Percentiles rank a stretch among this genome's conserved stretches.
Evolutionary conservation across 352 stramenopile genomes (phyloP).

Genomic region (Poterioochromonas sp.): DNA sequence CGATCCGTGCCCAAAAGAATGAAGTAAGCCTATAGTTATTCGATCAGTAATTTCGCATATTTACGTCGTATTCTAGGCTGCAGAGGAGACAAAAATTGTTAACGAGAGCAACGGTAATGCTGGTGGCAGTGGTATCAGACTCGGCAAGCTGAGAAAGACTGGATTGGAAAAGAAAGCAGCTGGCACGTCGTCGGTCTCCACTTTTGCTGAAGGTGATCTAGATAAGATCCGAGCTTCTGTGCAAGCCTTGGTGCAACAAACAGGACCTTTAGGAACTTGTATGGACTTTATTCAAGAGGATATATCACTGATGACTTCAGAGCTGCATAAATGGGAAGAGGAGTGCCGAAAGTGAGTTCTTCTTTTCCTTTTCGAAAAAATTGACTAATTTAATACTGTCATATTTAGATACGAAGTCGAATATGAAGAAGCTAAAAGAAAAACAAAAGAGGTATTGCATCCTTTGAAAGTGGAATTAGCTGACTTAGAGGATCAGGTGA

Average conservation of each 20-base stretch:
- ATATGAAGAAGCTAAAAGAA: neutral
- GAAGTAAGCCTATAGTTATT: neutral
- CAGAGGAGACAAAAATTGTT: conserved; percentile 2
- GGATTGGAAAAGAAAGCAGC: conserved; percentile 5
- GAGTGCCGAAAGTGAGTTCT: conserved; percentile 42
- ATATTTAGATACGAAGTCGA: conserved; percentile 2
- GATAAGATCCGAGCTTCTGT: conserved; percentile 56
- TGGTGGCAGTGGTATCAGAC: conserved; percentile 32
- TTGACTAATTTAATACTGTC: neutral
- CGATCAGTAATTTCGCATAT: neutral
- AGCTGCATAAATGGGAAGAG: conserved; percentile 76
- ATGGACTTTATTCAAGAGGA: conserved; percentile 87
- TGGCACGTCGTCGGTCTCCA: neutral
- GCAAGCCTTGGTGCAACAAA: conserved; percentile 78
- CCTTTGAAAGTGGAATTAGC: conserved; percentile 65
- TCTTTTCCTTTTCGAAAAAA: neutral
- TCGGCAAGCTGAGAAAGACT: conserved; percentile 29
- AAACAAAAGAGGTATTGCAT: conserved; percentile 62
- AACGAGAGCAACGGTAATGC: neutral
- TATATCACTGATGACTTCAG: conserved; percentile 79
- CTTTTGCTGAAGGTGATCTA: conserved; percentile 44
- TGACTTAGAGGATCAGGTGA: conserved; percentile 65
- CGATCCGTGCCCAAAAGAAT: conserved; percentile 23
- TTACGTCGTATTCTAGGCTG: too few species aligned
- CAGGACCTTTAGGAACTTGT: conserved; percentile 69